A percentile compares a stretch with the other conserved stretches of the same genome.
These are phyloP conservation scores for Globisporangium nodosum DNA, from an alignment of 352 stramenopile genomes.

Conservation along the genomic window DNA sequence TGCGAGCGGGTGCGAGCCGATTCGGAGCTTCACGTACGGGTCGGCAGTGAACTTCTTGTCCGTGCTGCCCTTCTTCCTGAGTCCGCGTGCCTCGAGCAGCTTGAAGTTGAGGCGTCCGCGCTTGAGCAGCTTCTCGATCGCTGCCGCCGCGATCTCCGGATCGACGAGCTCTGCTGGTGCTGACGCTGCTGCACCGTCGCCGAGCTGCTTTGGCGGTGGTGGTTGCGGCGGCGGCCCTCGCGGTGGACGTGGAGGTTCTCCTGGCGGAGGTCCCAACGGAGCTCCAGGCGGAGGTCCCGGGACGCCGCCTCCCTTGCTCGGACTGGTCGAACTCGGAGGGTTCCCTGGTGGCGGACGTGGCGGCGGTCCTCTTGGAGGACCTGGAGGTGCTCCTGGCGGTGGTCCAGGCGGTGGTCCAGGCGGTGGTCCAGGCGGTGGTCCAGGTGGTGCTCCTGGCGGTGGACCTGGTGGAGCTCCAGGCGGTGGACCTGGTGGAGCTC, in stretches of 20 bases:
- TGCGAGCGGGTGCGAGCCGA: conserved; percentile 68
- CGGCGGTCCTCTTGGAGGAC: conserved; percentile 15
- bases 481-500: conserved; percentile 12
- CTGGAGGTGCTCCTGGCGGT: conserved; percentile 7
- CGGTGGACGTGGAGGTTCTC: conserved; percentile 41
- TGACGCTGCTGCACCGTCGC: not conserved
- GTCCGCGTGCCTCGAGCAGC: conserved; percentile 52
- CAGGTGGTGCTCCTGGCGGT: conserved; percentile 16
- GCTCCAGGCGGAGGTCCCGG: conserved; percentile 37
- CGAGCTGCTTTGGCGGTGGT: not conserved
- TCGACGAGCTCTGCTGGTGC: not conserved
- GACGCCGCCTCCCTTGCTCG: conserved; percentile 2
- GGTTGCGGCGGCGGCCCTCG: conserved; percentile 31
- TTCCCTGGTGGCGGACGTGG: conserved; percentile 18
- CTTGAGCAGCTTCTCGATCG: conserved; percentile 49
- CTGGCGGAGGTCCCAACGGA: conserved; percentile 40
- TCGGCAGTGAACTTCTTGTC: conserved; percentile 77
- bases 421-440: conserved; percentile 11
- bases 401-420: conserved; percentile 18
- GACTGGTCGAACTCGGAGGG: conserved; percentile 10
- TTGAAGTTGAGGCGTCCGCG: conserved; percentile 67
- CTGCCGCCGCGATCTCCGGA: not conserved
- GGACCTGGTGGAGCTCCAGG: conserved; percentile 19
- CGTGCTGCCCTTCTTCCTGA: conserved; percentile 49
- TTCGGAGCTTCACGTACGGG: conserved; percentile 74